Base-by-base conservation (phyloP, 805 yeast species). In the Yarrowia alimentaria region DNA sequence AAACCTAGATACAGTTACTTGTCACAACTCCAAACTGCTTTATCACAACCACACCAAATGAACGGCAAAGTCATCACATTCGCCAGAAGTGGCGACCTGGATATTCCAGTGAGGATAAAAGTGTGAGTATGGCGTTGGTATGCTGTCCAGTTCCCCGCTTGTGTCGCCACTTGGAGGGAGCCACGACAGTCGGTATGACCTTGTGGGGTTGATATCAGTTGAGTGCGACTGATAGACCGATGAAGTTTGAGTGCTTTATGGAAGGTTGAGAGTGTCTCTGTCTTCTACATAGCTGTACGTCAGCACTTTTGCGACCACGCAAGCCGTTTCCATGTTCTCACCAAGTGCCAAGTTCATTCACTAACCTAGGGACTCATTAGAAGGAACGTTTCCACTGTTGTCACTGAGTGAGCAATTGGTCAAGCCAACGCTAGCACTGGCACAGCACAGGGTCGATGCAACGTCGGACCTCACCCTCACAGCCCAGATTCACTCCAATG, bases 51-150 rank as follows among this genome's bases (percentile, higher is more conserved):
- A 10, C 28, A 3, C 47, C 33, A 31, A 47, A 66, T 66, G 70
- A 66, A 65, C 47, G 60, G 59, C 34, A 70, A 67, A 37, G 72
- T 75, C 33, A 71, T 77, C 24, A 74, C 81, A 5, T 81, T 78
- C 61, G 77, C 78, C 58, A 68, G 76, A 4, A 79, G 85, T 0
- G 72, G 75, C 53, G 85, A 80, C 54, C 60, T 81, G 14, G 70
- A 74, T 26, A 55, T 70, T 2, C 78, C 76, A 0, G 68, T 82
- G 51, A 60, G 69, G 20, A 63, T 81, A 6, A 79, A 74, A 54
- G 65, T 81, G 58, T 65, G 51, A 11, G 62, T 56, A 40, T 13
- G n/a, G n/a, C n/a, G n/a, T n/a, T n/a, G n/a, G n/a, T n/a, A n/a
- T n/a, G n/a, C n/a, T n/a, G n/a, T n/a, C n/a, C n/a, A n/a, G n/a